Base-by-base conservation (phyloP, 108 stramenopile genomes). In the Fistulifera solaris region DNA sequence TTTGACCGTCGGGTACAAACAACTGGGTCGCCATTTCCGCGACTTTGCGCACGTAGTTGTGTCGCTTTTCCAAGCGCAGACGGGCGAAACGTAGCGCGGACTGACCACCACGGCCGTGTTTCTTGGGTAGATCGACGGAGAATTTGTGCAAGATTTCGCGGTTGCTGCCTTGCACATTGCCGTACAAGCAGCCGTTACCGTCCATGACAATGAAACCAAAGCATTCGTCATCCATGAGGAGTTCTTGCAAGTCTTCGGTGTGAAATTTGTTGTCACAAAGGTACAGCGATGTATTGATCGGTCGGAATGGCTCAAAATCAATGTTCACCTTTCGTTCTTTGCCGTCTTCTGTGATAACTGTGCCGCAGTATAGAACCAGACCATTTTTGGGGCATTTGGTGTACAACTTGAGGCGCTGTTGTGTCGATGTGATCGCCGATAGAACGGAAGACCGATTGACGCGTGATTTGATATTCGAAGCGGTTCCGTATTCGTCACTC, bases 171-270 rank as follows among this genome's bases (percentile, higher is more conserved):
- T 93, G 89, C 3, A 97, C 91, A 16, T 88, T 89, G 24, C 94
- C 98, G 68, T 96, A 99, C 35, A 99, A 75, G 46, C 77, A 92
- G 7, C 98, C 98, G 71, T 97, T 98, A 66, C 98, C 98, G 67
- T 99, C 98, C 96, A 99, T 97, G 63, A 99, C 77, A 61, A 99
- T 95, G 67, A 99, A 99, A 10, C 96, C 98, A 66, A 99, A 99
- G 35, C 84, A 82, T 65, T 99, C 95, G 67, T 99, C 98, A 72
- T 99, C 98, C 59, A 95, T 93, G 41, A 99, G 82, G 14, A 99
- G 83, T 59, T 98, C 98, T 58, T 95, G 85, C 42, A 99, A 83
- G 52, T 96, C 92, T 73, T 99, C 96, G 35, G 94, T 91, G 75
- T 96, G 94, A 68, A 98, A 95, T 61, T 96, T 96, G 87, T 97